These are phyloP conservation scores for Infundibulicybe gibba DNA, from an alignment of 768 basidiomycete species.

Conservation along the genomic window DNA sequence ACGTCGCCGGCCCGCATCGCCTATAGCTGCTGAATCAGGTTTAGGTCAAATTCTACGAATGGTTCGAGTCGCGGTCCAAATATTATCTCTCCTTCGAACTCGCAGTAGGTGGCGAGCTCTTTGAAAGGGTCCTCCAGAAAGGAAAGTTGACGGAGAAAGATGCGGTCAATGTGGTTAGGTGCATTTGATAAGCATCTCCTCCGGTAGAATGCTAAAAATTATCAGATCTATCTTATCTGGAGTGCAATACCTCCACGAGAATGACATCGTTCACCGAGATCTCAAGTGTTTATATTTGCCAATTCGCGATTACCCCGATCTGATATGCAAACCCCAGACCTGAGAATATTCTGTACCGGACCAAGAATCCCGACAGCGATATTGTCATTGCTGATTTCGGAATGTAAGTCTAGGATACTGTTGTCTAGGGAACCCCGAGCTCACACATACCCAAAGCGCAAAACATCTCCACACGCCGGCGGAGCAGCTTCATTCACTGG, in stretches of 20 bases:
- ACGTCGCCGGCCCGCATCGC: conserved; percentile 18
- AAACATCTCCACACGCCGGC: conserved; percentile 75
- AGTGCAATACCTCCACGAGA: conserved; percentile 84
- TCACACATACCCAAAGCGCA: conserved; percentile 43
- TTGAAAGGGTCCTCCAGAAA: conserved; percentile 77
- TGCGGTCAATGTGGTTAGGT: conserved; percentile 76
- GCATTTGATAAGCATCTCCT: conserved; percentile 17
- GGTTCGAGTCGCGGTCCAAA: conserved; percentile 92
- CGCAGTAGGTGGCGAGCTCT: conserved; percentile 91
- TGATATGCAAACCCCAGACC: conserved; percentile 46
- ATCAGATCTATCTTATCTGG: conserved; percentile 77
- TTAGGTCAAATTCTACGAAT: conserved; percentile 94
- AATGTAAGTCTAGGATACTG: conserved; percentile 55
- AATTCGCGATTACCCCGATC: not conserved
- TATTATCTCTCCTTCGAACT: conserved; percentile 97
- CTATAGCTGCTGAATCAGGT: not conserved
- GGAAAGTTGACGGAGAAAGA: conserved; percentile 96
- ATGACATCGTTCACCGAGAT: conserved; percentile 95
- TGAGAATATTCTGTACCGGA: conserved; percentile 93
- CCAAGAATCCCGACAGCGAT: conserved; percentile 69
- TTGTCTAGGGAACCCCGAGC: not conserved
- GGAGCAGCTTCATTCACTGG: conserved; percentile 68
- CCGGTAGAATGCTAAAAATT: not conserved
- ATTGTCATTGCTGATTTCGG: conserved; percentile 98
- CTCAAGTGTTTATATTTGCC: conserved; percentile 57